Base-by-base conservation (phyloP, 139 green algal species). In the Chlamydomonas sphaeroides region DNA sequence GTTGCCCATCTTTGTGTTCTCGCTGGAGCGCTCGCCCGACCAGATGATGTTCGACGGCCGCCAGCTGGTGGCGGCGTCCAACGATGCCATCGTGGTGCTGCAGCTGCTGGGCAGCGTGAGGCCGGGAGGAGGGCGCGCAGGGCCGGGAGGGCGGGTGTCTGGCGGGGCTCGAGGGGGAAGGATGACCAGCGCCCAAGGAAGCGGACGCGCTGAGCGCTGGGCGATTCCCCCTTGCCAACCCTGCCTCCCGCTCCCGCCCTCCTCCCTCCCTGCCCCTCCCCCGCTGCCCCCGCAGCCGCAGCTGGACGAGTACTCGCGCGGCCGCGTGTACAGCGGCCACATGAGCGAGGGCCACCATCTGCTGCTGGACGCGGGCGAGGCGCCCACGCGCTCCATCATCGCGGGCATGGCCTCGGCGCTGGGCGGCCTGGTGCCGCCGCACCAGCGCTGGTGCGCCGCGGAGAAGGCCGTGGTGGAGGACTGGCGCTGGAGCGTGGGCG, bases 401-500 rank as follows among this genome's bases (percentile, higher is more conserved):
- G 89, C 89, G 17, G 89, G 89, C 1, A 48, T 92, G 38, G 75
- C 84, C 5, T 53, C 68, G 28, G 80, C 80, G n/a, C 72, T 92
- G 72, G 73, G 80, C 20, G 81, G 82, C 1, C 21, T 83, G 17
- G 76, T 83, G 48, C 76, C 76, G 23, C 15, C 48, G 35, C 53
- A 28, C 53, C 59, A 80, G 74, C 74, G 74, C 26, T 61, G 49
- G 39, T 83, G 76, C 63, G 0, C 30, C 1, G 76, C 62, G 42
- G 76, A 83, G 76, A 6, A 45, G 21, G 32, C 36, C 25, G 17
- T 88, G 20, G 75, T 85, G 69, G 63, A 84, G 48, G 89, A 92
- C 77, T 92, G 89, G 89, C 76, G 84, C 61, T 92, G 89, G 89
- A 68, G 80, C 18, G 84, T 88, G 32, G 89, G 89, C 30, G 86